Percentiles rank a stretch among this genome's conserved stretches.
phyloP scores from a whole-genome alignment of 768 basidiomycete genomes.

The Suillus weaverae region DNA sequence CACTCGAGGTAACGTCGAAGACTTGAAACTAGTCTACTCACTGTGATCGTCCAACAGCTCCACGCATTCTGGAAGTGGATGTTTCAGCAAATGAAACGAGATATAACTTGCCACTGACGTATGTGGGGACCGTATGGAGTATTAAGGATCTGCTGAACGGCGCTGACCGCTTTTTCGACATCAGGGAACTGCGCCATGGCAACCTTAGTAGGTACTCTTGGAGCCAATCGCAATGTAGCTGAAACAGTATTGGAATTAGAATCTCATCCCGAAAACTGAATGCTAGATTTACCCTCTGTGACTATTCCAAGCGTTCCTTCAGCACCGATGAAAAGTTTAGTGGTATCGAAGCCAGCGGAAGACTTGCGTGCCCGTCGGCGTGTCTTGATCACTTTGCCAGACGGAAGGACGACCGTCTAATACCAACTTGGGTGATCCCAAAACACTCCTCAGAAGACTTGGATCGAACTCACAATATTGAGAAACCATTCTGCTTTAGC shows the following conservation, averaged over 20 bases:
- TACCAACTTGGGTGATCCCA: slow-evolving; percentile 34
- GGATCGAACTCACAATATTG: slow-evolving; percentile 55
- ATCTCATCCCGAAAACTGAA: slow-evolving; percentile 24
- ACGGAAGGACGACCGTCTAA: slow-evolving; percentile 82
- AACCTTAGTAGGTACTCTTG: slow-evolving; percentile 78
- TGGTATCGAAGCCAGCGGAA: slow-evolving; percentile 83
- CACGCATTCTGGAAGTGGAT: slow-evolving; percentile 63
- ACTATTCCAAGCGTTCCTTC: slow-evolving; percentile 90
- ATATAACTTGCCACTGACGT: slow-evolving; percentile 47
- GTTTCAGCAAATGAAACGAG: slow-evolving; percentile 1
- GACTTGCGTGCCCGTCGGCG: slow-evolving; percentile 79
- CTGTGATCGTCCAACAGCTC: slow-evolving; percentile 82
- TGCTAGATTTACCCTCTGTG: slow-evolving; percentile 60
- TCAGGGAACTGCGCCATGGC: slow-evolving; percentile 86
- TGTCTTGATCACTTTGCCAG: slow-evolving; percentile 86
- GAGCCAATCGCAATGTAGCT: slow-evolving; percentile 81
- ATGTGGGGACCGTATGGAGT: slow-evolving; percentile 68
- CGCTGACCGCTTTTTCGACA: slow-evolving; percentile 73
- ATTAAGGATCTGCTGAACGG: slow-evolving; percentile 79
- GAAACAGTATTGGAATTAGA: neutral
- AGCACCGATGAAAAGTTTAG: slow-evolving; percentile 87
- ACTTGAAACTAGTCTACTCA: slow-evolving; percentile 28
- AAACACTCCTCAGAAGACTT: slow-evolving; percentile 5
- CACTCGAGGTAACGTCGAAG: neutral
- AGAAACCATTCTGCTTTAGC: slow-evolving; percentile 88